Percentiles rank a stretch among this genome's conserved stretches.
Conservation (phyloP, 108 stramenopile genomes). For the Tribonema minus region DNA sequence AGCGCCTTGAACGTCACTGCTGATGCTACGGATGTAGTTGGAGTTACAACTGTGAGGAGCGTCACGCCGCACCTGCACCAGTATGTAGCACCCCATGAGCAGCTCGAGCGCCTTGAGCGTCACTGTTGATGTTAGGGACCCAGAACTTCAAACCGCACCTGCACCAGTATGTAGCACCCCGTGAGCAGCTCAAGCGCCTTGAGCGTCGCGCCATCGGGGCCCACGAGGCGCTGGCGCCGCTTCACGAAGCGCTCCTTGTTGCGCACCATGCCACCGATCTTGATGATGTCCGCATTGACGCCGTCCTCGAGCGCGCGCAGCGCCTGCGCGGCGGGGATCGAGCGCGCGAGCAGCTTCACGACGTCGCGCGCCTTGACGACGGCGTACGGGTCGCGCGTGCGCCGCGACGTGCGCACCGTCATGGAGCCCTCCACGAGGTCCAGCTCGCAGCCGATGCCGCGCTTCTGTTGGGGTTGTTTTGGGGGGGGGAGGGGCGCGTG, state of each 20-base stretch:
- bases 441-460: conserved; percentile 62
- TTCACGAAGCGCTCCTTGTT: conserved; percentile 99
- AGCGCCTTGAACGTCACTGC: conserved; percentile 89
- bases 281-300: conserved; percentile 91
- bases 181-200: conserved; percentile 93
- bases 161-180: conserved; percentile 92
- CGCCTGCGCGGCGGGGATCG: conserved; percentile 67
- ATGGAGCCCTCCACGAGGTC: conserved; percentile 93
- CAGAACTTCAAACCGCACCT: too few species aligned
- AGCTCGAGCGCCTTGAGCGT: conserved; percentile 92
- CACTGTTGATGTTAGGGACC: too few species aligned
- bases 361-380: conserved; percentile 95
- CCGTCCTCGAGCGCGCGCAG: conserved; percentile 90
- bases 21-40: too few species aligned
- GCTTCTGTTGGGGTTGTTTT: conserved; percentile 61
- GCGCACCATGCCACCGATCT: conserved; percentile 95
- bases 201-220: conserved; percentile 94
- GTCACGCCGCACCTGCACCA: conserved; percentile 86
- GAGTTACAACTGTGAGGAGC: too few species aligned
- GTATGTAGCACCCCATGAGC: conserved; percentile 89
- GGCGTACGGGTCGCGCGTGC: conserved; percentile 89
- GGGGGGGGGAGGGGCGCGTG: too few species aligned
- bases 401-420: conserved; percentile 92
- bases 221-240: conserved; percentile 86
- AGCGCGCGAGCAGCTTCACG: conserved; percentile 88